Evolutionary conservation across 2,329 filamentous ascomycete species (phyloP).

Genomic region (Amesomyces nigricolor): DNA sequence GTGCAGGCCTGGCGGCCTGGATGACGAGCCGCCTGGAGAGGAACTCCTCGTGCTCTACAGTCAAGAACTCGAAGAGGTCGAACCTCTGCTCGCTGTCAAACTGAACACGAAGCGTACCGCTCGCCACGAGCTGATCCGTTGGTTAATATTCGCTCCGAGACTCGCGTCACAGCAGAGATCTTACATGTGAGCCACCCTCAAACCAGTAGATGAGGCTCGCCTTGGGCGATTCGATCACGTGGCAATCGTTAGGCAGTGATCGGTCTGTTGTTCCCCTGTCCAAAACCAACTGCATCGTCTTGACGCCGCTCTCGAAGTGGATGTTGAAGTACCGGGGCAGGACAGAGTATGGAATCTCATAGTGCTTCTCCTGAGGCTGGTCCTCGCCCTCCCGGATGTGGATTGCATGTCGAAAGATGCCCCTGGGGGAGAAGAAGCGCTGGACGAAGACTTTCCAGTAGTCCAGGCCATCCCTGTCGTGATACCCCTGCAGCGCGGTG

Average conservation of each 20-base stretch:
- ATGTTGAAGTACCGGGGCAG: conserved; percentile 86
- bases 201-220: conserved; percentile 88
- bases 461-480: conserved; percentile 60
- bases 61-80: conserved; percentile 77
- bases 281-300: conserved; percentile 77
- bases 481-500: conserved; percentile 41
- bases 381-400: conserved; percentile 51
- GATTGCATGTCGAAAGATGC: conserved; percentile 70
- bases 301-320: conserved; percentile 81
- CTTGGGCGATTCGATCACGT: conserved; percentile 69
- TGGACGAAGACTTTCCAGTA: conserved; percentile 78
- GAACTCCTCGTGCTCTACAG: conserved; percentile 73
- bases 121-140: conserved; percentile 60
- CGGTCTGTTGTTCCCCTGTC: conserved; percentile 58
- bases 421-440: conserved; percentile 72
- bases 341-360: conserved; percentile 76
- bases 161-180: conserved; percentile 29
- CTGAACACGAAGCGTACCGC: conserved; percentile 69
- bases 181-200: conserved; percentile 72
- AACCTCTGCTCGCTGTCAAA: conserved; percentile 78
- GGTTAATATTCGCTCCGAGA: conserved; percentile 25
- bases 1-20: conserved; percentile 54
- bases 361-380: conserved; percentile 63
- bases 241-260: conserved; percentile 55
- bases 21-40: conserved; percentile 64